Conservation (phyloP, 306 rosid genomes). For the Acacia melanoxylon region DNA sequence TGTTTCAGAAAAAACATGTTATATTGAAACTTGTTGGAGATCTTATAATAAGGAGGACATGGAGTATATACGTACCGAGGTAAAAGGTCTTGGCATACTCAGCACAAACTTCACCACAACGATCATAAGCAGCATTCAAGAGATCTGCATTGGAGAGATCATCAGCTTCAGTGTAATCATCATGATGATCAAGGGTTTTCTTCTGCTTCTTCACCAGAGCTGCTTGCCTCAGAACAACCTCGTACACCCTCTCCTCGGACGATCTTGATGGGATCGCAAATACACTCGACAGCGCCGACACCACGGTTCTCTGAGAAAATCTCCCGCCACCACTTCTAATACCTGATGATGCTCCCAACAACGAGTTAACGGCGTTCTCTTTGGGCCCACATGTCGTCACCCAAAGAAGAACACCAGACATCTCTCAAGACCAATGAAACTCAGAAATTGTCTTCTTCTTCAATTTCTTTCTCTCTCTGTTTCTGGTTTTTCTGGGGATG, state of each 20-base stretch:
- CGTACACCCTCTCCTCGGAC: conserved; percentile 86
- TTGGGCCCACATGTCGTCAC: conserved; percentile 59
- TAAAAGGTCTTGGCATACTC: conserved; percentile 97
- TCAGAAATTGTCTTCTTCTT: background rate
- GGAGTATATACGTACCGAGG: conserved; percentile 49
- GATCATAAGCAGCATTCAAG: conserved; percentile 69
- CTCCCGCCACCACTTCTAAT: conserved; percentile 25
- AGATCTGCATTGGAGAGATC: conserved; percentile 58
- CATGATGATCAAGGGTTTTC: background rate
- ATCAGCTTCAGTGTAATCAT: conserved; percentile 34
- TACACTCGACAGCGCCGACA: conserved; percentile 53
- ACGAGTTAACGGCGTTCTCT: conserved; percentile 44
- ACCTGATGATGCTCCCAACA: conserved; percentile 30
- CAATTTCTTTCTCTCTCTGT: background rate
- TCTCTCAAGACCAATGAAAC: conserved; percentile 25
- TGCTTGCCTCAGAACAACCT: conserved; percentile 88
- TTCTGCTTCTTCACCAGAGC: conserved; percentile 47
- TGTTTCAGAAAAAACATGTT: too few relatives aligned
- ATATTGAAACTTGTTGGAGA: too few relatives aligned
- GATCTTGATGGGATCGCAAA: conserved; percentile 65
- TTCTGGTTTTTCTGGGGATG: background rate
- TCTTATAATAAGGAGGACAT: too few relatives aligned
- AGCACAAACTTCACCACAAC: conserved; percentile 94
- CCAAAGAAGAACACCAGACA: conserved; percentile 72
- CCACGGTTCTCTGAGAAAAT: conserved; percentile 13